Conservation (phyloP, 768 basidiomycete species). For the Heimioporus sp. region DNA sequence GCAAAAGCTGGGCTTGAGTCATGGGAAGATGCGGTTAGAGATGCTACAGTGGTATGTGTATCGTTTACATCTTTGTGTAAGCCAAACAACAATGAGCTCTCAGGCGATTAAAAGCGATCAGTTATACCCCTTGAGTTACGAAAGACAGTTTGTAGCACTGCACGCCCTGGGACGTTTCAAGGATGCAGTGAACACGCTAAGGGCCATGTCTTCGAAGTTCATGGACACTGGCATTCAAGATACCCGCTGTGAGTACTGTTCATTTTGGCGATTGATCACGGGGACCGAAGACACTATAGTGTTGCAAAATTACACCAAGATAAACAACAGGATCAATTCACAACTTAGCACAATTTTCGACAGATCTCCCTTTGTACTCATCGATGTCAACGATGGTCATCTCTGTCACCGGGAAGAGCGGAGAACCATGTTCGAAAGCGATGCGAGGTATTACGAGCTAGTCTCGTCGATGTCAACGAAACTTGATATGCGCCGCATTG, state of each 20-base stretch:
- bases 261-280: background rate
- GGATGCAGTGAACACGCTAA: background rate
- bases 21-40: slow-evolving; percentile 1
- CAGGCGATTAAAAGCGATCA: slow-evolving; percentile 3
- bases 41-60: background rate
- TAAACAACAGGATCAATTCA: background rate
- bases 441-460: background rate
- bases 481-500: background rate
- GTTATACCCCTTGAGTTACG: background rate
- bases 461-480: slow-evolving; percentile 3
- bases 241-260: background rate
- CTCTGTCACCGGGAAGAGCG: too few species aligned
- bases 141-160: background rate
- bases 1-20: background rate
- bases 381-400: too few species aligned
- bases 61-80: too few species aligned
- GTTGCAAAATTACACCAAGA: too few species aligned
- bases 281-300: background rate
- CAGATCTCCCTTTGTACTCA: too few species aligned
- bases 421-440: too few species aligned
- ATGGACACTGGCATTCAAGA: background rate
- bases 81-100: background rate
- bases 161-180: background rate
- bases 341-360: background rate
- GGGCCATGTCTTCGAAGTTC: background rate